A percentile compares a stretch with the other conserved stretches of the same genome.
These are phyloP conservation scores for Cladorrhinum sp. DNA, from an alignment of 2,329 filamentous ascomycete genomes.

Conservation along the genomic window DNA sequence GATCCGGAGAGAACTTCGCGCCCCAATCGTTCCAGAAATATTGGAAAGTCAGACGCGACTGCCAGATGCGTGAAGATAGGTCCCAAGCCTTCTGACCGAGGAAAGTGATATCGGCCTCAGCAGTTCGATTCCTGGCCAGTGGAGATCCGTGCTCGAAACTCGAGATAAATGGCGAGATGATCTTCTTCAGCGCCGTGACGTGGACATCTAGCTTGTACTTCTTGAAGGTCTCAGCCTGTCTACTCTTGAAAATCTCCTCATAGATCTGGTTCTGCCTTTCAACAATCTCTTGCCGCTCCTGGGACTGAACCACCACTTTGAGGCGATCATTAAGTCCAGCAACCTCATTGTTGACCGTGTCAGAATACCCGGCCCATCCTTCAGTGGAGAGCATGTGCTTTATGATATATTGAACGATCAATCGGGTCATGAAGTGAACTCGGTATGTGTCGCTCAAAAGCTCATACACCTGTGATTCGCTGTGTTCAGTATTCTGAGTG, in stretches of 20 bases:
- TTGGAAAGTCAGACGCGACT: constrained; percentile 34
- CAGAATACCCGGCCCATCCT: constrained; percentile 35
- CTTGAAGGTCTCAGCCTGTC: constrained; percentile 29
- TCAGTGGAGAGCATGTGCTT: constrained; percentile 34
- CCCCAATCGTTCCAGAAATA: constrained; percentile 48
- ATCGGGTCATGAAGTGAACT: constrained; percentile 37
- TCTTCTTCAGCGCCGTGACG: constrained; percentile 31
- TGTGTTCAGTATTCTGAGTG: constrained; percentile 27
- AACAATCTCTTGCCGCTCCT: constrained; percentile 37
- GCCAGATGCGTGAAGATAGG: constrained; percentile 47
- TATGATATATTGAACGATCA: constrained; percentile 37
- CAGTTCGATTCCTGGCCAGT: constrained; percentile 11
- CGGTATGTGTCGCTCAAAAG: constrained; percentile 33
- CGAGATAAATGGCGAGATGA: constrained; percentile 43
- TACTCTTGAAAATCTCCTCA: constrained; percentile 31
- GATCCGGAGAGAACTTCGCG: constrained; percentile 46
- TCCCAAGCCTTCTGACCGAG: constrained; percentile 44
- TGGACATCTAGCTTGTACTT: constrained; percentile 26
- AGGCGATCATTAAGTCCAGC: constrained; percentile 7
- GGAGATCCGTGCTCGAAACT: constrained; percentile 36
- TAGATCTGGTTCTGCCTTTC: constrained; percentile 37
- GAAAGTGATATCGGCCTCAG: constrained; percentile 40
- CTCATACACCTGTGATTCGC: constrained; percentile 31
- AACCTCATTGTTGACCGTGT: constrained; percentile 25
- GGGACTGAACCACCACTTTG: background rate